phyloP scores from a whole-genome alignment of 1,284 basidiomycete species.

The Pascua guehoae region DNA sequence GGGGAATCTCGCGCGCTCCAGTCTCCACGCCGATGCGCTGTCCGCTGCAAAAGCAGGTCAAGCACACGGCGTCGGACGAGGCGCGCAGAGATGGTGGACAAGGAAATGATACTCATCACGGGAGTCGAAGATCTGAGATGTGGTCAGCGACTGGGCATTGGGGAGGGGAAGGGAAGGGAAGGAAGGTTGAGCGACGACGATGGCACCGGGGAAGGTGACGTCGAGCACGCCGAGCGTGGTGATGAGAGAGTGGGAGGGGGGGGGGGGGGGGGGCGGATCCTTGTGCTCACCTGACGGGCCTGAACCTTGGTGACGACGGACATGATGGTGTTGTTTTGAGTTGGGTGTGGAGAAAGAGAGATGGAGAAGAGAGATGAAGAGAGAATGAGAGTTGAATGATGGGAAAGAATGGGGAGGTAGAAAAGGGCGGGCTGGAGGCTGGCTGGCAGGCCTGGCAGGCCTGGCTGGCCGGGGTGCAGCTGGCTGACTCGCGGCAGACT shows the following conservation, averaged over 20 bases:
- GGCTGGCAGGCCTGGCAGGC: not conserved
- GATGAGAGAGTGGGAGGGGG: slow-evolving; percentile 3
- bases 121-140: slow-evolving; percentile 87
- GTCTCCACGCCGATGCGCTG: no score
- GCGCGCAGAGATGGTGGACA: no score
- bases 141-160: slow-evolving; percentile 3
- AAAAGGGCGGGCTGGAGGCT: not conserved
- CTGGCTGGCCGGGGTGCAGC: no score
- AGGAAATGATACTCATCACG: slow-evolving; percentile 58
- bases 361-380: slow-evolving; percentile 6
- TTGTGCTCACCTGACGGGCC: slow-evolving; percentile 69
- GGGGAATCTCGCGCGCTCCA: not conserved
- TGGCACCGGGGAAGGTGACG: not conserved
- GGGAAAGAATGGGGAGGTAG: not conserved
- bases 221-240: not conserved
- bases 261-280: slow-evolving; percentile 4
- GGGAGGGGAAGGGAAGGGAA: not conserved
- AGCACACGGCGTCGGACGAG: no score
- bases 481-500: no score
- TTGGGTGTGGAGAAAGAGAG: not conserved
- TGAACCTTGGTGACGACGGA: slow-evolving; percentile 74
- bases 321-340: slow-evolving; percentile 55
- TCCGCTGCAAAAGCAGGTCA: no score
- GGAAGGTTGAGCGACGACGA: not conserved
- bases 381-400: slow-evolving; percentile 3